A percentile compares a stretch with the other conserved stretches of the same genome.
Conservation (phyloP, 2,329 filamentous ascomycete species). For the Sclerotinia trifoliorum region DNA sequence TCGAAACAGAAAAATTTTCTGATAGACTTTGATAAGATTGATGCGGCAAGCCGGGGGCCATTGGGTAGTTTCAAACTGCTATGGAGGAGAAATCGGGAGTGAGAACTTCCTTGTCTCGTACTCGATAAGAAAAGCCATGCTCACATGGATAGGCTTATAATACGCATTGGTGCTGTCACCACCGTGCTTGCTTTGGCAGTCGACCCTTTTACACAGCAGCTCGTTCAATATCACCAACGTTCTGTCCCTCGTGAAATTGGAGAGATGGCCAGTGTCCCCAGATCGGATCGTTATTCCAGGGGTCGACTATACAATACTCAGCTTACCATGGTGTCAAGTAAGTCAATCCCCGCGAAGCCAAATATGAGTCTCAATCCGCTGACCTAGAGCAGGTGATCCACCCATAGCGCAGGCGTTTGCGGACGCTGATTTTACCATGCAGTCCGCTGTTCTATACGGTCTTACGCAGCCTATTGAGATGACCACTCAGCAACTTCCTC, state of each 20-base stretch:
- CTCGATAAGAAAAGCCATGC: neutral
- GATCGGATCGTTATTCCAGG: conserved; percentile 7
- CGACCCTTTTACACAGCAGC: conserved; percentile 14
- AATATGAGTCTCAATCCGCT: neutral
- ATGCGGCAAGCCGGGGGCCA: conserved; percentile 13
- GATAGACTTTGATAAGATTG: conserved; percentile 13
- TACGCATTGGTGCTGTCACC: conserved; percentile 8
- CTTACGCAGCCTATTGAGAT: neutral
- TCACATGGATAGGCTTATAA: conserved; percentile 8
- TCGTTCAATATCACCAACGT: conserved; percentile 8
- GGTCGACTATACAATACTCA: neutral
- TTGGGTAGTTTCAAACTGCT: conserved; percentile 10
- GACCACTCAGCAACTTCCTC: conserved; percentile 9
- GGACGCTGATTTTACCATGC: conserved; percentile 10
- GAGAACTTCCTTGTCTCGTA: neutral
- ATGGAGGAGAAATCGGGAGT: conserved; percentile 14
- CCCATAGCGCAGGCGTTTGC: neutral
- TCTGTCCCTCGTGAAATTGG: neutral
- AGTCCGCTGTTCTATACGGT: conserved; percentile 10
- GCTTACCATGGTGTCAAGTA: conserved; percentile 2
- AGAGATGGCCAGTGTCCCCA: neutral
- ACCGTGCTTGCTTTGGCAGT: conserved; percentile 9
- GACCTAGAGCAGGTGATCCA: neutral
- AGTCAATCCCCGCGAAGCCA: neutral
- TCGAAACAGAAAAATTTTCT: neutral